Base-by-base conservation (phyloP, 2,329 filamentous ascomycete species). In the Delphinella strobiligena region DNA sequence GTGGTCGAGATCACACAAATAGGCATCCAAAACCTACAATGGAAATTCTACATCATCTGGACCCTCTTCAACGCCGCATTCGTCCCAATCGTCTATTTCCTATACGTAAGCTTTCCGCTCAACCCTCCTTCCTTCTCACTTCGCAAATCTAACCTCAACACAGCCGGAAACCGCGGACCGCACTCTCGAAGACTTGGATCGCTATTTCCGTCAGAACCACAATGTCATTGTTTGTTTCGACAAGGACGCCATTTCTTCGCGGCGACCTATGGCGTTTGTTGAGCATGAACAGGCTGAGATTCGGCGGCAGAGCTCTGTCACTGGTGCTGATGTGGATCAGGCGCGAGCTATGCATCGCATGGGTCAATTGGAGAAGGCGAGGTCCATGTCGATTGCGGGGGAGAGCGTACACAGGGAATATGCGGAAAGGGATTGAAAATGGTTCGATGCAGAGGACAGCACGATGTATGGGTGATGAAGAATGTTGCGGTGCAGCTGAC, bases 201-300 rank as follows among this genome's bases (percentile, higher is more conserved):
- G 45, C 1, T 54, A 53, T 41, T 53, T 52, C 44, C 49, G 50
- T 11, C 40, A 46, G 15, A 42, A 46, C 11, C 44, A 46, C 14
- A 47, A 50, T 34, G 41, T 73, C 3, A 55, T 74, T 5, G 64
- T 74, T 10, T 60, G 63, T 46, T 53, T 50, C 3, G 67, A 74
- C 39, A 64, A 66, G 37, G 58, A 71, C 29, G 68, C 67, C 0
- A 63, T 64, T 4, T 58, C 54, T 4, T 53, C 59, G 4, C 64
- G 62, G 44, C 58, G 68, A 17, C 69, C 69, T 1, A 46, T 51
- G n/a, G 62, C 65, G 44, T 71, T 63, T 35, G 61, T 68, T 15
- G 62, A 71, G 43, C 61, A 62, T 12, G 66, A 72, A 46, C 58
- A 67, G 36, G 54, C 54, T 39, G 56, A 46, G 19, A 54, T 46